These are phyloP conservation scores for Periconia digitata DNA, from an alignment of 2,329 filamentous ascomycete species.

Conservation along the genomic window DNA sequence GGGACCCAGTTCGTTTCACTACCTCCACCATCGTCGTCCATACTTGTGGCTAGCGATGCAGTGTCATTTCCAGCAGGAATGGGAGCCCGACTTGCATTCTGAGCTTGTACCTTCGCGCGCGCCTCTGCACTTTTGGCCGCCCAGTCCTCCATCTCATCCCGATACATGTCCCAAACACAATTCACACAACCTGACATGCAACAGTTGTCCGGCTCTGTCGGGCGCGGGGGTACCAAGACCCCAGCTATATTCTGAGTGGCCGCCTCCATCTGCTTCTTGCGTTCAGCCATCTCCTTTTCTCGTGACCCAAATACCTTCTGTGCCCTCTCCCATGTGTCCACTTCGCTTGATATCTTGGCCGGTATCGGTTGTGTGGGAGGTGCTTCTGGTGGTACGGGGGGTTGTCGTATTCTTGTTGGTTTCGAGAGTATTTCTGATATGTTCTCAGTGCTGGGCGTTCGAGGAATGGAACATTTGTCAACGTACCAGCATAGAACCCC, in stretches of 20 bases:
- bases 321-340: conserved; percentile 60
- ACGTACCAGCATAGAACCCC: conserved; percentile 42
- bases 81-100: conserved; percentile 26
- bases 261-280: conserved; percentile 61
- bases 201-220: conserved; percentile 93
- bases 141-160: conserved; percentile 93
- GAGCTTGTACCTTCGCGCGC: conserved; percentile 52
- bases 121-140: conserved; percentile 66
- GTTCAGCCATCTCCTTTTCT: conserved; percentile 71
- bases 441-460: conserved; percentile 16
- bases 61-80: conserved; percentile 42
- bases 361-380: background rate
- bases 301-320: conserved; percentile 80
- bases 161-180: conserved; percentile 91
- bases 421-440: conserved; percentile 42
- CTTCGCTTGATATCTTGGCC: conserved; percentile 51
- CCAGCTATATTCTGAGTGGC: conserved; percentile 71
- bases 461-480: background rate
- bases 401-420: conserved; percentile 26
- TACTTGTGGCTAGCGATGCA: conserved; percentile 57
- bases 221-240: conserved; percentile 78
- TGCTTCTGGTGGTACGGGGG: conserved; percentile 36
- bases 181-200: conserved; percentile 99
- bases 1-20: conserved; percentile 67
- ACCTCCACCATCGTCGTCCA: conserved; percentile 81